These are phyloP conservation scores for Suillus subluteus DNA, from an alignment of 768 basidiomycete species.

Conservation along the genomic window DNA sequence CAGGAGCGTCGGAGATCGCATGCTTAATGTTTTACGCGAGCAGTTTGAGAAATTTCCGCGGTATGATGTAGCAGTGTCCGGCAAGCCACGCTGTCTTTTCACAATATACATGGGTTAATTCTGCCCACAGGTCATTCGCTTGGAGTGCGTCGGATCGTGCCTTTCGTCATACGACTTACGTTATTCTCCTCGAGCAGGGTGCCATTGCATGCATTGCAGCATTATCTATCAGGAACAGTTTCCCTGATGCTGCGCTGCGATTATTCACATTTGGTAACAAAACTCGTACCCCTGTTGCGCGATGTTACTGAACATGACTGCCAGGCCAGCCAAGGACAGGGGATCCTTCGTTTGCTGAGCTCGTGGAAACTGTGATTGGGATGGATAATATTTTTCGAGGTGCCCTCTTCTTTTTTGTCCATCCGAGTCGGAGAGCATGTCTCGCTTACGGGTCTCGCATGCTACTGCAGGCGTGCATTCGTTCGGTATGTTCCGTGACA, in stretches of 20 bases:
- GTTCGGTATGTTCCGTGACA: conserved; percentile 34
- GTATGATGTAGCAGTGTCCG: conserved; percentile 39
- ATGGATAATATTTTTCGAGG: conserved; percentile 45
- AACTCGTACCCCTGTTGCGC: background rate
- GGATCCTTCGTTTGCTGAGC: conserved; percentile 41
- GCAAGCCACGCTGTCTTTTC: conserved; percentile 19
- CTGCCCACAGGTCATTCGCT: conserved; percentile 41
- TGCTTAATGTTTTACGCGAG: conserved; percentile 32
- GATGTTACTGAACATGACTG: background rate
- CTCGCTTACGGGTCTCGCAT: conserved; percentile 8
- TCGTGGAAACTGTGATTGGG: conserved; percentile 44
- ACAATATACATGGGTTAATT: conserved; percentile 12
- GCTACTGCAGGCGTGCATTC: conserved; percentile 44
- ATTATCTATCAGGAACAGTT: conserved; percentile 34
- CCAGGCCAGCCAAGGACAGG: conserved; percentile 56
- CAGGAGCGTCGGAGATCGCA: conserved; percentile 33
- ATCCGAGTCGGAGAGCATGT: background rate
- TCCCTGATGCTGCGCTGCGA: conserved; percentile 26
- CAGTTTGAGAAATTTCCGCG: conserved; percentile 37
- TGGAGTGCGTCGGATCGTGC: conserved; percentile 30
- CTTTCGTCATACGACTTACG: background rate
- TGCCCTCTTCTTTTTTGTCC: conserved; percentile 17
- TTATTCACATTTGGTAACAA: conserved; percentile 52
- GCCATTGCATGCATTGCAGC: conserved; percentile 43
- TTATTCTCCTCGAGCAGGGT: conserved; percentile 31